Evolutionary conservation across 345 rosid species (phyloP).

Genomic region (Heritiera fomes): DNA sequence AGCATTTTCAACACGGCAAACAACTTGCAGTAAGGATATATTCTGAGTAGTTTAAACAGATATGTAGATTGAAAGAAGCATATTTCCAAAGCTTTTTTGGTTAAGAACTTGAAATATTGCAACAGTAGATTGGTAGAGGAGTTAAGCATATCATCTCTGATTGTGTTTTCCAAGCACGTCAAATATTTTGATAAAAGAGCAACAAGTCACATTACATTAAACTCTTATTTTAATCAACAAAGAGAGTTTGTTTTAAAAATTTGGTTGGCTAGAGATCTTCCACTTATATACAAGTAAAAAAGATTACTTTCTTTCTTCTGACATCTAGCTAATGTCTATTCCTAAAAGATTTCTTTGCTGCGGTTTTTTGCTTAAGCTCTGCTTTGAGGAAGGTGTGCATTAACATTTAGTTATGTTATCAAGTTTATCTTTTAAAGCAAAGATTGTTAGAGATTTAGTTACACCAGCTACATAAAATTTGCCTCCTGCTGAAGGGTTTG

Average conservation of each 20-base stretch:
- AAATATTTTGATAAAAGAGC: not conserved
- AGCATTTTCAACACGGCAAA: not conserved
- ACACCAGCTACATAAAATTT: not conserved
- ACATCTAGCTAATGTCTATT: not conserved
- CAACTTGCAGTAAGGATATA: not conserved
- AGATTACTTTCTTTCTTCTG: not conserved
- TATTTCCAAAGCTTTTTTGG: not conserved
- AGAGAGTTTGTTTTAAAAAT: not conserved
- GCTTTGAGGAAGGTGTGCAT: not conserved
- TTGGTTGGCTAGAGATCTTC: not conserved
- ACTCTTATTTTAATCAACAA: not conserved
- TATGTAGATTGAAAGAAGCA: not conserved
- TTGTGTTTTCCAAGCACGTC: not conserved
- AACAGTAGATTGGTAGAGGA: not conserved
- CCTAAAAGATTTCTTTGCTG: not conserved
- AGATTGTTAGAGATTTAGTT: not conserved
- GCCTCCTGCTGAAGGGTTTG: not conserved
- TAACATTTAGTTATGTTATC: not conserved
- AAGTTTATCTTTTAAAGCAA: not conserved
- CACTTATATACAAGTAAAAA: not conserved
- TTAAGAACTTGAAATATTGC: not conserved
- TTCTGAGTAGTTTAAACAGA: not conserved
- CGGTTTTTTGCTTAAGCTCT: not conserved
- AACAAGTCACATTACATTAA: not conserved
- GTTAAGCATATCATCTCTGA: not conserved